Conservation (phyloP, 1,139 yeast species). For the Williopsis jadinii region DNA sequence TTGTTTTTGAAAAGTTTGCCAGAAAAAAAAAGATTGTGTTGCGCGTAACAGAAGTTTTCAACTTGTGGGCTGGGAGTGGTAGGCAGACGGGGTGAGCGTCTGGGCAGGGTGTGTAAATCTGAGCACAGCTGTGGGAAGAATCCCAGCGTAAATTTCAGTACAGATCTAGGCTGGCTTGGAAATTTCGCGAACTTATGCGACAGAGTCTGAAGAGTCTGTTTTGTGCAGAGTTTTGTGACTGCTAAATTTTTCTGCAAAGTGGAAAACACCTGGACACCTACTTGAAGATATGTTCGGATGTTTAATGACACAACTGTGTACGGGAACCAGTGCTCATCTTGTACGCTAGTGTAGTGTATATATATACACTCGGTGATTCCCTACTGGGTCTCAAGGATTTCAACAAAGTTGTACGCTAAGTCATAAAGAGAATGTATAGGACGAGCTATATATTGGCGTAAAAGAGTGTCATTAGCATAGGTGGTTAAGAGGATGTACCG, state of each 20-base stretch:
- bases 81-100: not conserved
- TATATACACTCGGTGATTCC: no score
- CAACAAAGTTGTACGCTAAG: no score
- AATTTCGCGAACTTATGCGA: not conserved
- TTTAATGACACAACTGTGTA: not conserved
- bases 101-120: constrained; percentile 10
- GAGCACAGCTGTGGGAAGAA: constrained; percentile 1
- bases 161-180: not conserved
- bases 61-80: no score
- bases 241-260: not conserved
- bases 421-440: no score
- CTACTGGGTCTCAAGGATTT: no score
- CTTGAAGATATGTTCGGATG: not conserved
- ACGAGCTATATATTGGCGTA: no score
- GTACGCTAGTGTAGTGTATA: no score
- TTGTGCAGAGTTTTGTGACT: constrained; percentile 1
- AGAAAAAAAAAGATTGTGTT: constrained; percentile 3
- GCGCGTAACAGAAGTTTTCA: constrained; percentile 1
- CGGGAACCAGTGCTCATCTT: no score
- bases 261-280: constrained; percentile 2
- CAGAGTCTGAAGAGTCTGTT: not conserved
- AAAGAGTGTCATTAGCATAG: no score
- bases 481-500: no score
- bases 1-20: constrained; percentile 10
- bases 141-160: constrained; percentile 8